Base-by-base conservation (phyloP, 2,329 filamentous ascomycete species). In the Botrytis cinerea region DNA sequence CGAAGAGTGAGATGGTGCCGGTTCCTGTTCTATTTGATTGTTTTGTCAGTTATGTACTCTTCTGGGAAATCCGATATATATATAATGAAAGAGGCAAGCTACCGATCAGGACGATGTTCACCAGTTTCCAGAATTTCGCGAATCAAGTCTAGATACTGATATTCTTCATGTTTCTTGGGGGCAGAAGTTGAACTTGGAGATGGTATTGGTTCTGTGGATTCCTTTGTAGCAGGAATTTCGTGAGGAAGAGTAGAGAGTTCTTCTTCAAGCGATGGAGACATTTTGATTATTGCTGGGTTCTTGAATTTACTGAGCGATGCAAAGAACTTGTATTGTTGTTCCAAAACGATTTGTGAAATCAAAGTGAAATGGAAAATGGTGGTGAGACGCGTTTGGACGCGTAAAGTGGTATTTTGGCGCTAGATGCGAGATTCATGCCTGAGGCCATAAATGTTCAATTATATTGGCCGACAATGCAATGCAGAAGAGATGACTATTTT, bases 111-210 rank as follows among this genome's bases (percentile, higher is more conserved):
- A 28, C 96, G 91, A 81, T 94, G 91, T 82, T 99, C 96, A 79
- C 96, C 96, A 40, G 89, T 84, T 25, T 90, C 85, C 25, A 99
- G 87, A 80, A 98, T 98, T 77, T 93, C 89, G 77, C 90, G 91
- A 75, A 98, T 94, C 40, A 99, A 88, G 79, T 95, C 88, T 74
- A 99, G 90, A 82, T 99, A 99, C 83, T 98, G 96, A 80, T 94
- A 86, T 84, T 99, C 96, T 85, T 98, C 95, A 80, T 97, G 94
- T 43, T 20, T 59, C 28, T 57, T 69, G 7, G 48, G 40, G 25
- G 48, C 32, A 32, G 48, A 69, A 25, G 14, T 35, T 61, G 28
- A 9, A 25, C 32, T 57, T 45, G 54, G 7, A 62, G 43, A 46
- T 35, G 43, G 43, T 28, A 6, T 72, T 59, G 62, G 22, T 67